Percentiles rank a stretch among this genome's conserved stretches.
These are phyloP conservation scores for Vanrija sp. DNA, from an alignment of 1,284 basidiomycete species.

Conservation along the genomic window DNA sequence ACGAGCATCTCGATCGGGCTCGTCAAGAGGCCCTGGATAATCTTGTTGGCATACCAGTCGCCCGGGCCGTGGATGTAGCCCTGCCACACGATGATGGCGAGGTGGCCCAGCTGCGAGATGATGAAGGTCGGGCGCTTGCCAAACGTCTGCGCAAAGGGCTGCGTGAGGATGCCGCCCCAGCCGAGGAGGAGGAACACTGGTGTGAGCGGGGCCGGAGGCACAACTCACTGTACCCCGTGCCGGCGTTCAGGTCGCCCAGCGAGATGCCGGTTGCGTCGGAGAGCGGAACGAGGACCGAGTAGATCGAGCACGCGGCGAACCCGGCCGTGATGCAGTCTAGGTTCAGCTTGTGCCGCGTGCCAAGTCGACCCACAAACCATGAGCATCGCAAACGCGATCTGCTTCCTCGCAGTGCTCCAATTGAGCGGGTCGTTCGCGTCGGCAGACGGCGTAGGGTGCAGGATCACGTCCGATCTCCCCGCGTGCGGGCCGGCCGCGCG, in stretches of 20 bases:
- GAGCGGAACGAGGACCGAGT: conserved; percentile 25
- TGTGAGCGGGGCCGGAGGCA: neutral
- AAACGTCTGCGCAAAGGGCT: conserved; percentile 22
- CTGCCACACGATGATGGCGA: conserved; percentile 19
- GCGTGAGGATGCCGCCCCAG: conserved; percentile 24
- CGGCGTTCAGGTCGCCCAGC: conserved; percentile 18
- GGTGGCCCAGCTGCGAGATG: conserved; percentile 4
- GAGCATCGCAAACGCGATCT: conserved; percentile 17
- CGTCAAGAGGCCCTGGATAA: conserved; percentile 18
- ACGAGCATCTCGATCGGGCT: conserved; percentile 23
- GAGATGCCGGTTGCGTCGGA: conserved; percentile 17
- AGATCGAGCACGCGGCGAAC: conserved; percentile 13
- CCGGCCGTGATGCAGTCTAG: conserved; percentile 15
- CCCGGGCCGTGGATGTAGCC: conserved; percentile 11
- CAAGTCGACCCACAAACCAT: conserved; percentile 9
- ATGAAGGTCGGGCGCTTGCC: conserved; percentile 26
- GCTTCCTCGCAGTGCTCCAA: conserved; percentile 21
- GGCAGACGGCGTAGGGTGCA: conserved; percentile 18
- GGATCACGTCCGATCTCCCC: conserved; percentile 14
- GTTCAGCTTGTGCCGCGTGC: neutral
- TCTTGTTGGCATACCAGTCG: conserved; percentile 22
- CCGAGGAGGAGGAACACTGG: conserved; percentile 25
- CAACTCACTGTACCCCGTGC: conserved; percentile 22
- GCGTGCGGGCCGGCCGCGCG: neutral
- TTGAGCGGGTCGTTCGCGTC: conserved; percentile 24